These are phyloP conservation scores for Alternaria sp. DNA, from an alignment of 2,329 filamentous ascomycete species.

Conservation along the genomic window DNA sequence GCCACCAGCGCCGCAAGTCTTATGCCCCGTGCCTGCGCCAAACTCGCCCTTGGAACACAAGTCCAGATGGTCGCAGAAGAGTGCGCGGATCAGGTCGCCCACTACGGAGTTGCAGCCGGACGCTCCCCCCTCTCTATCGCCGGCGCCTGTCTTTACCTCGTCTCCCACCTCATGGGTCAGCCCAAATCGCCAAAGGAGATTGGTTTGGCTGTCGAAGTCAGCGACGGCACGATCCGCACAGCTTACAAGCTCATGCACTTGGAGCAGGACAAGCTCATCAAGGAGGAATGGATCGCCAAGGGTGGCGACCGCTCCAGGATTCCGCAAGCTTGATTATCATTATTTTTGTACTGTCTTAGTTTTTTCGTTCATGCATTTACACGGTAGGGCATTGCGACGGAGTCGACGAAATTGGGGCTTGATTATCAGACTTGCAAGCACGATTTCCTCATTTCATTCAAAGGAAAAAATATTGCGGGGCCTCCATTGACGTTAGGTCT, in stretches of 20 bases:
- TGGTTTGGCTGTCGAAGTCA: conserved; percentile 82
- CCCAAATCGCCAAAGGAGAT: conserved; percentile 85
- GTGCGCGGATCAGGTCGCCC: conserved; percentile 77
- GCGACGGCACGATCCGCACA: conserved; percentile 94
- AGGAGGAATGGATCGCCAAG: conserved; percentile 74
- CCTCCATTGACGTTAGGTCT: background rate
- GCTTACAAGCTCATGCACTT: conserved; percentile 89
- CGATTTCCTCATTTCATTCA: background rate
- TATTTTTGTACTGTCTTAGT: background rate
- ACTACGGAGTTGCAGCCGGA: conserved; percentile 82
- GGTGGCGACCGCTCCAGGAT: conserved; percentile 76
- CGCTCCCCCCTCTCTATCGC: conserved; percentile 93
- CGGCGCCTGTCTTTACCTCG: conserved; percentile 96
- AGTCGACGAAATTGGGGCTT: background rate
- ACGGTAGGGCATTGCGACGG: background rate
- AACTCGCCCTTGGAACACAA: conserved; percentile 75
- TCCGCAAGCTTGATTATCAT: conserved; percentile 53
- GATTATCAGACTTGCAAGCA: background rate
- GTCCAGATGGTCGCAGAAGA: conserved; percentile 81
- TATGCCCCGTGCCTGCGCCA: conserved; percentile 86
- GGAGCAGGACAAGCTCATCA: conserved; percentile 75
- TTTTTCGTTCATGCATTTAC: background rate
- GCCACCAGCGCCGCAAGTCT: conserved; percentile 84
- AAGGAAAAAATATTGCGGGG: background rate
- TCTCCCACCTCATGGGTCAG: conserved; percentile 83